Percentiles rank a stretch among this genome's conserved stretches.
Evolutionary conservation across 2,329 filamentous ascomycete genomes (phyloP).

Genomic region (Fusarium mangiferae): DNA sequence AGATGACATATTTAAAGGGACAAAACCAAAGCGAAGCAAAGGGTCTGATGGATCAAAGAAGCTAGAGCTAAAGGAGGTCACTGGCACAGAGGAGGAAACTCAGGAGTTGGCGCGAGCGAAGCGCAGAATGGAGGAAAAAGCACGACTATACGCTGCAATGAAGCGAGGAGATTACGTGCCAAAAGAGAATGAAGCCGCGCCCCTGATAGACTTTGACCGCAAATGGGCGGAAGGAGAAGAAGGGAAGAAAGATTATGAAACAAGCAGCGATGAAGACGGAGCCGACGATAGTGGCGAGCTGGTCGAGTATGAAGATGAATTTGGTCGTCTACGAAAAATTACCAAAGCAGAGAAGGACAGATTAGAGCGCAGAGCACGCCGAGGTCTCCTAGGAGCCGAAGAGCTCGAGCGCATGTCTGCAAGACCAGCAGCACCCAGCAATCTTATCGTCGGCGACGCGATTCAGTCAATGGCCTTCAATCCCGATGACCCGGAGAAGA

Average conservation of each 20-base stretch:
- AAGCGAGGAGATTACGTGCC: constrained; percentile 87
- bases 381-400: constrained; percentile 64
- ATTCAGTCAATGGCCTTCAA: constrained; percentile 87
- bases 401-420: constrained; percentile 77
- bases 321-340: constrained; percentile 81
- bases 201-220: constrained; percentile 90
- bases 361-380: constrained; percentile 64
- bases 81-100: constrained; percentile 70
- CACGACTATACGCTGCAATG: constrained; percentile 86
- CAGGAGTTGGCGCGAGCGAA: constrained; percentile 76
- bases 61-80: constrained; percentile 62
- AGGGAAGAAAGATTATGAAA: constrained; percentile 68
- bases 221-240: constrained; percentile 86
- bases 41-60: constrained; percentile 54
- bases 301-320: constrained; percentile 93
- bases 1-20: constrained; percentile 57
- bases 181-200: constrained; percentile 70
- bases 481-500: constrained; percentile 75
- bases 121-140: constrained; percentile 90
- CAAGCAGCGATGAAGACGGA: constrained; percentile 51
- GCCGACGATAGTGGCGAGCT: constrained; percentile 65
- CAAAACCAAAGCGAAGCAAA: constrained; percentile 42
- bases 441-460: constrained; percentile 85
- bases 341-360: constrained; percentile 75
- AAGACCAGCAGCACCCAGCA: constrained; percentile 69